A percentile compares a stretch with the other conserved stretches of the same genome.
Evolutionary conservation across 176 grass and related monocot genomes (phyloP).

Genomic region (Phragmites australis): DNA sequence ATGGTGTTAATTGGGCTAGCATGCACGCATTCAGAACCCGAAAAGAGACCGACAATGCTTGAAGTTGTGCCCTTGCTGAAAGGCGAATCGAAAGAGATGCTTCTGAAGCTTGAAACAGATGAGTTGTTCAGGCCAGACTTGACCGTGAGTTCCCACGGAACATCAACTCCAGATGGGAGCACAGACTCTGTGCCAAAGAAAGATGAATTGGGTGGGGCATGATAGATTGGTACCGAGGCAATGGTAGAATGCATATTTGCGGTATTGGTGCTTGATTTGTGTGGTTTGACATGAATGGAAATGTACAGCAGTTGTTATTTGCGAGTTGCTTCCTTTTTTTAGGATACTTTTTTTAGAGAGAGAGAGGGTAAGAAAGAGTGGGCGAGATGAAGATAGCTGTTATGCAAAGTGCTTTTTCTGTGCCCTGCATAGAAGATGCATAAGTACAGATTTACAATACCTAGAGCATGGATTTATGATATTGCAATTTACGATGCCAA

Average conservation of each 20-base stretch:
- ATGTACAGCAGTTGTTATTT: slow-evolving; percentile 40
- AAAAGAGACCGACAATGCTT: slow-evolving; percentile 69
- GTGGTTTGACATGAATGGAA: slow-evolving; percentile 44
- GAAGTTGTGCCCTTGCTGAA: slow-evolving; percentile 62
- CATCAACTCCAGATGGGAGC: slow-evolving; percentile 45
- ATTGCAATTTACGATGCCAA: too few relatives aligned
- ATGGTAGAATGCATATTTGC: slow-evolving; percentile 15
- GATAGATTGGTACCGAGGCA: slow-evolving; percentile 20
- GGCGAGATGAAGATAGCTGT: slow-evolving; percentile 27
- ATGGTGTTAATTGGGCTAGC: slow-evolving; percentile 62
- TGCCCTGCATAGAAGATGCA: slow-evolving; percentile 28
- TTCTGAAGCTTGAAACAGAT: slow-evolving; percentile 54
- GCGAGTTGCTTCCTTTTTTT: not conserved
- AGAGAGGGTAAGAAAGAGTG: slow-evolving; percentile 16
- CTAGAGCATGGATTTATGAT: too few relatives aligned
- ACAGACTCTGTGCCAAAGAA: slow-evolving; percentile 32
- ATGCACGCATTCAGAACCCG: slow-evolving; percentile 62
- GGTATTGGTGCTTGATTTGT: slow-evolving; percentile 33
- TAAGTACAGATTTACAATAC: too few relatives aligned
- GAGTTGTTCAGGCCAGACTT: slow-evolving; percentile 58
- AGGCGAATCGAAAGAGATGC: slow-evolving; percentile 68
- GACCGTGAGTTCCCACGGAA: slow-evolving; percentile 42
- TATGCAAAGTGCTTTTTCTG: slow-evolving; percentile 47
- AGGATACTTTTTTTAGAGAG: too few relatives aligned
- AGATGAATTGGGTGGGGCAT: slow-evolving; percentile 13